Evolutionary conservation across 2,329 filamentous ascomycete species (phyloP).

Genomic region (Paramyrothecium sp.): DNA sequence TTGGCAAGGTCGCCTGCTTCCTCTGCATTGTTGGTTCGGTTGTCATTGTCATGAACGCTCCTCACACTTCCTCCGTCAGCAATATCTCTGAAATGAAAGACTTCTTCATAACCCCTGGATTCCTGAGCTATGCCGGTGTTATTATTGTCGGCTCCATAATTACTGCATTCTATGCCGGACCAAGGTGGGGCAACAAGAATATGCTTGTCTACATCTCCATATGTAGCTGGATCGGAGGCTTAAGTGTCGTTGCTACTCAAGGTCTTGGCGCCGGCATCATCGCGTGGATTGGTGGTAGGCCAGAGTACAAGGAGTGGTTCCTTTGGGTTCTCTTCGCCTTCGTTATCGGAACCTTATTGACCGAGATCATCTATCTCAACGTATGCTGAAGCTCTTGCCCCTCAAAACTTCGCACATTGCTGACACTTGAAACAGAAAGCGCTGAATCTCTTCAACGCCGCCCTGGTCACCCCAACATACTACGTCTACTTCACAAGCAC

Average conservation of each 20-base stretch:
- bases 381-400: slow-evolving; percentile 52
- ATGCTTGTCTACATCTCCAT: slow-evolving; percentile 98
- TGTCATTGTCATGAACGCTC: slow-evolving; percentile 92
- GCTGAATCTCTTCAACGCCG: slow-evolving; percentile 93
- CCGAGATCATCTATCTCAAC: slow-evolving; percentile 94
- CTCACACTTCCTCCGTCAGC: slow-evolving; percentile 77
- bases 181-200: slow-evolving; percentile 89
- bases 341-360: slow-evolving; percentile 82
- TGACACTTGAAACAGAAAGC: slow-evolving; percentile 77
- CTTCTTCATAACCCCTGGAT: slow-evolving; percentile 83
- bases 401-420: slow-evolving; percentile 8
- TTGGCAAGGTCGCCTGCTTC: slow-evolving; percentile 95
- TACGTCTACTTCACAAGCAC: slow-evolving; percentile 98
- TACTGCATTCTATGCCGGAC: slow-evolving; percentile 77
- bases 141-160: slow-evolving; percentile 72
- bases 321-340: slow-evolving; percentile 89
- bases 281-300: slow-evolving; percentile 75
- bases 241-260: slow-evolving; percentile 94
- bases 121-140: slow-evolving; percentile 80
- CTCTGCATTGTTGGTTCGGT: slow-evolving; percentile 91
- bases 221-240: slow-evolving; percentile 89
- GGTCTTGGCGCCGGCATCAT: slow-evolving; percentile 89
- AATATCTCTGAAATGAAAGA: slow-evolving; percentile 91
- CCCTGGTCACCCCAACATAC: slow-evolving; percentile 95
- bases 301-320: slow-evolving; percentile 98